phyloP scores from a whole-genome alignment of 768 basidiomycete species.

The Pluteus cervinus region DNA sequence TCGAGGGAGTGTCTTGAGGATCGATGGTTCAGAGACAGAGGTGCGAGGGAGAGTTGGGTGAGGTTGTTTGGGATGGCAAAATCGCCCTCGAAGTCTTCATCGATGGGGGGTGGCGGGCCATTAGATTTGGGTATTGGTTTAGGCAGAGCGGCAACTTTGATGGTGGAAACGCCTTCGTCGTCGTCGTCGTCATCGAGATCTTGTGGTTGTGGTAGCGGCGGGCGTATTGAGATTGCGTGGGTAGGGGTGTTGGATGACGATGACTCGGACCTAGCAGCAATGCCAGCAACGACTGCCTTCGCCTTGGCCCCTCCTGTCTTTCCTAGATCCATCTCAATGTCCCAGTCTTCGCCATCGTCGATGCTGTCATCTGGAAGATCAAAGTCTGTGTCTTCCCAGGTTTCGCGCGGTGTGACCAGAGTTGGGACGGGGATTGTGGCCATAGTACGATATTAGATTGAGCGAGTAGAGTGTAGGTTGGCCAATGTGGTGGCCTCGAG shows the following conservation, averaged over 20 bases:
- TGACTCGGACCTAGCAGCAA: constrained; percentile 32
- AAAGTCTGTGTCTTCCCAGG: constrained; percentile 87
- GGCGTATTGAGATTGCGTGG: constrained; percentile 59
- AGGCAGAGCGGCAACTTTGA: constrained; percentile 74
- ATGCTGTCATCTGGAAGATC: constrained; percentile 72
- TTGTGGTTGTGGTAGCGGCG: constrained; percentile 46
- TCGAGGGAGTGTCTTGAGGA: constrained; percentile 81
- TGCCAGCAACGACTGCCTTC: constrained; percentile 28
- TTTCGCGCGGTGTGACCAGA: constrained; percentile 52
- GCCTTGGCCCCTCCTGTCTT: constrained; percentile 48
- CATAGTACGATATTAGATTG: constrained; percentile 33
- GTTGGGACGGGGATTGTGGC: constrained; percentile 54
- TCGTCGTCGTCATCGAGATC: constrained; percentile 55
- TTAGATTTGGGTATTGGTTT: constrained; percentile 46
- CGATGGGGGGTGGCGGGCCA: constrained; percentile 35
- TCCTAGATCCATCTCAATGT: constrained; percentile 66
- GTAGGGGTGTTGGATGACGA: constrained; percentile 25
- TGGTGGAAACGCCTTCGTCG: constrained; percentile 77
- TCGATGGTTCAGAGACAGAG: constrained; percentile 67
- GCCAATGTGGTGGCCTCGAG: constrained; percentile 4
- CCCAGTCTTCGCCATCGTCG: constrained; percentile 74
- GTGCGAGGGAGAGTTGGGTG: constrained; percentile 76
- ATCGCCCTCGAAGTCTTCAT: constrained; percentile 81
- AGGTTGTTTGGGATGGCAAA: constrained; percentile 78
- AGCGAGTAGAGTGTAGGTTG: constrained; percentile 1